Percentiles rank a stretch among this genome's conserved stretches.
Evolutionary conservation across 768 basidiomycete genomes (phyloP).

Genomic region (Mycena pura): DNA sequence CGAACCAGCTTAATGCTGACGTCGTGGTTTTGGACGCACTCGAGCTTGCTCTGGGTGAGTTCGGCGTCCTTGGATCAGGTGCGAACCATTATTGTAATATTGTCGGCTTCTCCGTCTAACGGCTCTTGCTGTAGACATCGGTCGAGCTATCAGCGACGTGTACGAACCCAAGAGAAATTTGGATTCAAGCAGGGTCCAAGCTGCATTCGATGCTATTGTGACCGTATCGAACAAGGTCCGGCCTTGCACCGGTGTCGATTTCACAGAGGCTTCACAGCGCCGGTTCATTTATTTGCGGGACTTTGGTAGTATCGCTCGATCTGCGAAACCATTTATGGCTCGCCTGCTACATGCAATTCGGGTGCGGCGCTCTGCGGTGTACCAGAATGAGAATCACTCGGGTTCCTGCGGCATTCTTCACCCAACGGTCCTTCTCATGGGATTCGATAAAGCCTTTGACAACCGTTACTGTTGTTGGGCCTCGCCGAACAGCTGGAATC

Average conservation of each 20-base stretch:
- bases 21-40: slow-evolving; percentile 26
- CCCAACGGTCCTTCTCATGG: slow-evolving; percentile 3
- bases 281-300: slow-evolving; percentile 18
- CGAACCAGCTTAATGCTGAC: slow-evolving; percentile 9
- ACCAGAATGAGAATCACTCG: neutral
- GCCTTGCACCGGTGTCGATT: neutral
- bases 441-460: neutral
- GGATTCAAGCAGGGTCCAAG: neutral
- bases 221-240: neutral
- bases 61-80: slow-evolving; percentile 23
- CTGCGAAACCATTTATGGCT: slow-evolving; percentile 7
- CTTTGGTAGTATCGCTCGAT: slow-evolving; percentile 7
- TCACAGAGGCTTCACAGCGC: neutral
- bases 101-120: neutral
- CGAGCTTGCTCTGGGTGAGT: slow-evolving; percentile 20
- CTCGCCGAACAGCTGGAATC: neutral
- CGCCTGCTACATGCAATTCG: slow-evolving; percentile 8
- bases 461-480: neutral
- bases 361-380: neutral
- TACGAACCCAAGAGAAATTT: neutral
- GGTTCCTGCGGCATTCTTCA: neutral
- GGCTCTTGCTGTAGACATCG: neutral
- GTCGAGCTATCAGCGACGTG: neutral
- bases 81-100: neutral
- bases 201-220: slow-evolving; percentile 3